phyloP scores from a whole-genome alignment of 306 rosid species.

The Fragaria vesca region DNA sequence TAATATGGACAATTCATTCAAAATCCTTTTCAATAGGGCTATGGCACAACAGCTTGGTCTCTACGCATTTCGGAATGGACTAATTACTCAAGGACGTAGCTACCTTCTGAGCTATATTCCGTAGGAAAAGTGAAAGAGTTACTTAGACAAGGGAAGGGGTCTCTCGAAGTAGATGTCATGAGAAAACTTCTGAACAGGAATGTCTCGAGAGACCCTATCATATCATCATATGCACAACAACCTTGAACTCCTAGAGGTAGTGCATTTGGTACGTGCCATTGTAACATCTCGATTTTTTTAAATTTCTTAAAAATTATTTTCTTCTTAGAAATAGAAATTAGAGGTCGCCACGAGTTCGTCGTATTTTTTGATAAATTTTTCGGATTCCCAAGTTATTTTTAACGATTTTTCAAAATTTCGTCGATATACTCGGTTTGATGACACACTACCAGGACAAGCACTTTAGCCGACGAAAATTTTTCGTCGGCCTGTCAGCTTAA shows the following conservation, averaged over 20 bases:
- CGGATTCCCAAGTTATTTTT: too few species aligned
- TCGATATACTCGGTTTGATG: too few species aligned
- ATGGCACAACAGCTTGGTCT: constrained; percentile 83
- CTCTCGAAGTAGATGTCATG: constrained; percentile 81
- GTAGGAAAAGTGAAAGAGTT: constrained; percentile 93
- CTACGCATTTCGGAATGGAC: constrained; percentile 73
- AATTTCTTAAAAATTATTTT: too few species aligned
- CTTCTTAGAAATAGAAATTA: too few species aligned
- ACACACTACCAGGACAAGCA: too few species aligned
- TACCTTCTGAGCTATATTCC: constrained; percentile 83
- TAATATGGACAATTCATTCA: constrained; percentile 80
- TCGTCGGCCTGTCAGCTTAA: too few species aligned
- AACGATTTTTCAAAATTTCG: too few species aligned
- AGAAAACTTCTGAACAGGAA: constrained; percentile 96
- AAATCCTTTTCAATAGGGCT: constrained; percentile 87
- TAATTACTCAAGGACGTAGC: constrained; percentile 73
- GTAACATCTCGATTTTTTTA: too few species aligned
- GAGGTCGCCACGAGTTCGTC: too few species aligned
- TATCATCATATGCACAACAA: constrained; percentile 97
- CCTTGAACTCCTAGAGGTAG: constrained; percentile 84
- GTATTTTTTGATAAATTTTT: too few species aligned
- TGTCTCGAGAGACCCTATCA: constrained; percentile 92
- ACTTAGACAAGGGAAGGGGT: constrained; percentile 97
- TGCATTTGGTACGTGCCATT: constrained; percentile 68
- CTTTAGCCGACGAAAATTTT: too few species aligned